Base-by-base conservation (phyloP, 495 filamentous ascomycete species). In the Daldinia concentrica region DNA sequence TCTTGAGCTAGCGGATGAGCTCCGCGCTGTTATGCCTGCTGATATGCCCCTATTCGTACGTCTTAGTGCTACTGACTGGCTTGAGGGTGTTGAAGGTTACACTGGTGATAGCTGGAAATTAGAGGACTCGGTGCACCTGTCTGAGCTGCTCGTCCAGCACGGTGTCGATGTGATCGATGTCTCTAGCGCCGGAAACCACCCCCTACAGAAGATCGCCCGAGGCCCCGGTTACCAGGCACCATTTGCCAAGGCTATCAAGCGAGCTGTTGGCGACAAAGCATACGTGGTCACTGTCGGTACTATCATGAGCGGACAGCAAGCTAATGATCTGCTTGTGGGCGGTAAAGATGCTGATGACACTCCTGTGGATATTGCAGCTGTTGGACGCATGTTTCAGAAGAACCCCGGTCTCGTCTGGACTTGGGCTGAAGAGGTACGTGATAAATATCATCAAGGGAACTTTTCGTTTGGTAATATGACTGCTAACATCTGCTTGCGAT, bases 131-230 rank as follows among this genome's bases (percentile, higher is more conserved):
- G 83, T 87, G 22, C 77, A 76, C 6, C 79, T 91, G 1, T 88
- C 87, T 7, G 72, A 74, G 56, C 65, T 84, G 4, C 79, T 92
- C 3, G 86, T 86, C 0, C 79, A 82, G 37, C 78, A 77, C 14
- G 89, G 88, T 12, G 80, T 92, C 24, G 90, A 92, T 71, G 72
- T 91, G 22, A 69, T 93, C 12, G 90, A 93, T 72, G 84, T 91
- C 24, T 88, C 85, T 52, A 82, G 79, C 8, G 91, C 88, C 9
- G 91, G 89, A 14, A 82, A 86, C 17, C 84, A 91, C 68, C 69
- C 83, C 0, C 74, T 75, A 15, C 80, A 92, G 79, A 86, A 88
- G 73, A 80, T 92, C 57, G 81, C 86, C 30, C 61, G 76, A 0
- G 84, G 84, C 0, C 86, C 87, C 17, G 89, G 79, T 0, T 92